Evolutionary conservation across 164 flowering plant genomes (phyloP).

Genomic region (Piper longum): DNA sequence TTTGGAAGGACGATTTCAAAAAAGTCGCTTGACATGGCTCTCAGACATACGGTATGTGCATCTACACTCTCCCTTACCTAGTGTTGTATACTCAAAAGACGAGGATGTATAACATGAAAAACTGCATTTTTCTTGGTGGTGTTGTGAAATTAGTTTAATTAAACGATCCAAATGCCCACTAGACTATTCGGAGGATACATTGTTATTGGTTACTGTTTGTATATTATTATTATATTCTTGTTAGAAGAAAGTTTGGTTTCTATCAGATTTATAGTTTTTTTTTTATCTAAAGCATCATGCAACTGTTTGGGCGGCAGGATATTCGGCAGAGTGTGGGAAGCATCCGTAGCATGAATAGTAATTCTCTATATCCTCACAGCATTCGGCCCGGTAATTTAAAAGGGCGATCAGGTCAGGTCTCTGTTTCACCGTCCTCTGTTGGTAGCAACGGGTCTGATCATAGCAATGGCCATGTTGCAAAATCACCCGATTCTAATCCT

Average conservation of each 20-base stretch:
- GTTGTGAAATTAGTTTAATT: too few relatives aligned
- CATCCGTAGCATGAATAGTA: constrained; percentile 42
- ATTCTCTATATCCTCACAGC: constrained; percentile 77
- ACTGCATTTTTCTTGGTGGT: too few relatives aligned
- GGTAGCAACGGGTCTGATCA: constrained; percentile 36
- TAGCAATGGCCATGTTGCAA: constrained; percentile 14
- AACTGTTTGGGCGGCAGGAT: constrained; percentile 31
- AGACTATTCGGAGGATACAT: too few relatives aligned
- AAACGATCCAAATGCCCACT: too few relatives aligned
- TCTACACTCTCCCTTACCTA: neutral
- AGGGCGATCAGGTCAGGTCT: constrained; percentile 25
- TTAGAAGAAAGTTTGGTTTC: too few relatives aligned
- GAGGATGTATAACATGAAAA: too few relatives aligned
- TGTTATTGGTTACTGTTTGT: too few relatives aligned
- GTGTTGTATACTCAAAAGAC: neutral
- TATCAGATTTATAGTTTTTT: too few relatives aligned
- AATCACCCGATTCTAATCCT: constrained; percentile 14
- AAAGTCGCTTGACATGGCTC: constrained; percentile 91
- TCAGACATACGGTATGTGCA: constrained; percentile 74
- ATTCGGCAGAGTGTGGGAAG: constrained; percentile 50
- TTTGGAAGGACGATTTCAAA: constrained; percentile 88
- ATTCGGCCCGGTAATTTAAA: constrained; percentile 45
- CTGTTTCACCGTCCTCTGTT: constrained; percentile 22
- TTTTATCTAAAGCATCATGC: too few relatives aligned
- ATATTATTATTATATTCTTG: too few relatives aligned